A percentile compares a stretch with the other conserved stretches of the same genome.
Evolutionary conservation across 164 flowering plant species (phyloP).

Genomic region (Umbellularia californica): DNA sequence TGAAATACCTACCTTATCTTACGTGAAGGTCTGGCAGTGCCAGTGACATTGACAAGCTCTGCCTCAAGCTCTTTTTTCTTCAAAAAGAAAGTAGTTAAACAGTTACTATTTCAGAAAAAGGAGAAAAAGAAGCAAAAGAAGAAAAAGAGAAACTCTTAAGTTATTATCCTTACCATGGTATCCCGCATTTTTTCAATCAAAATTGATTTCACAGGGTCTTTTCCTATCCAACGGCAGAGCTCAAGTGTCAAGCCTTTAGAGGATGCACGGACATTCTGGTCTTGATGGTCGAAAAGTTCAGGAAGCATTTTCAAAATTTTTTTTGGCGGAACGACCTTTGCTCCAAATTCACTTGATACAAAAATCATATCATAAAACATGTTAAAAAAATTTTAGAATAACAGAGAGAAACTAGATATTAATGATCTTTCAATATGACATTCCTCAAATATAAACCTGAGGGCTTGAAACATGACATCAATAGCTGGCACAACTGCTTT

Average conservation of each 20-base stretch:
- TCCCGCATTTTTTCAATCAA: conserved; percentile 98
- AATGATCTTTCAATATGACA: background rate
- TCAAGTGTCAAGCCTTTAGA: conserved; percentile 96
- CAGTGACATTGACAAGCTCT: conserved; percentile 91
- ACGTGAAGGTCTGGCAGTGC: conserved; percentile 77
- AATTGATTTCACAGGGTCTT: conserved; percentile 90
- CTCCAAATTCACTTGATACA: conserved; percentile 78
- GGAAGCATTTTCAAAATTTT: conserved; percentile 96
- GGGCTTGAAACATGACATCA: conserved; percentile 99
- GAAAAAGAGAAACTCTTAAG: background rate
- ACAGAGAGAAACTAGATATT: background rate
- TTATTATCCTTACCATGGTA: conserved; percentile 67
- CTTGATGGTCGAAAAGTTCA: conserved; percentile 98
- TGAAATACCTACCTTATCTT: conserved; percentile 62
- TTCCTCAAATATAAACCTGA: conserved; percentile 48
- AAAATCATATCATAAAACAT: background rate
- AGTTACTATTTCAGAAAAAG: background rate
- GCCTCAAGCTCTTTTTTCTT: conserved; percentile 99
- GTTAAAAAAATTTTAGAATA: background rate
- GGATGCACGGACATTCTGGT: conserved; percentile 98
- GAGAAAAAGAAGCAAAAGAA: background rate
- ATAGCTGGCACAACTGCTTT: conserved; percentile 99
- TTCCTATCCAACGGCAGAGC: conserved; percentile 99
- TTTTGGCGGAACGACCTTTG: conserved; percentile 92
- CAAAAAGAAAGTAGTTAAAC: background rate